Percentiles rank a stretch among this genome's conserved stretches.
These are phyloP conservation scores for Neostapfia colusana DNA, from an alignment of 176 grass and related monocot genomes.

Conservation along the genomic window DNA sequence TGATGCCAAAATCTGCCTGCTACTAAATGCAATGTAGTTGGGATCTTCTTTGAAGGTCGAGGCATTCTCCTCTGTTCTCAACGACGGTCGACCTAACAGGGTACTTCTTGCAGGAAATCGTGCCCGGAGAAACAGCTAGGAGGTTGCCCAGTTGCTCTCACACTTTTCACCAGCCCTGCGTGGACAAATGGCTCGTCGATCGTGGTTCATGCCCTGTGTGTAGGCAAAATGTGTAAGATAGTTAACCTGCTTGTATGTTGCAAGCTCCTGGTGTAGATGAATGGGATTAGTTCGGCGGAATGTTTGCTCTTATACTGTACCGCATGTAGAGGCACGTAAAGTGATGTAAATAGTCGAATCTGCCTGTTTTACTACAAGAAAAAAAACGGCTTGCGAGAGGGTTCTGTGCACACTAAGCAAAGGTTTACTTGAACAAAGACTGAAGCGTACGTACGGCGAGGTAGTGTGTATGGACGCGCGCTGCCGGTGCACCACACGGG, in stretches of 20 bases:
- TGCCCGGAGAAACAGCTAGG: slow-evolving; percentile 60
- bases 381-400: background rate
- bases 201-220: slow-evolving; percentile 80
- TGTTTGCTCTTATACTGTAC: slow-evolving; percentile 13
- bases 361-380: slow-evolving; percentile 7
- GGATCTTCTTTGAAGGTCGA: background rate
- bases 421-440: too few species aligned
- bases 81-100: background rate
- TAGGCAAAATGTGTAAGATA: slow-evolving; percentile 57
- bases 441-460: too few species aligned
- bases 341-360: slow-evolving; percentile 31
- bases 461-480: too few species aligned
- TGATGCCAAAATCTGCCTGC: slow-evolving; percentile 36
- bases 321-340: background rate
- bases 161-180: slow-evolving; percentile 69
- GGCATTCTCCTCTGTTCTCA: background rate
- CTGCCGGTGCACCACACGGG: too few species aligned
- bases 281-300: slow-evolving; percentile 13
- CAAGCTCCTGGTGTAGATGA: background rate
- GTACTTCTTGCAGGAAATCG: slow-evolving; percentile 53
- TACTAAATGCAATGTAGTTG: slow-evolving; percentile 46
- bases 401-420: too few species aligned
- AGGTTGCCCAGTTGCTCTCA: slow-evolving; percentile 69
- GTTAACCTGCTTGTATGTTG: background rate
- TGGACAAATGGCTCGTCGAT: slow-evolving; percentile 76